Base-by-base conservation (phyloP, 139 green algal species). In the Micromonas commoda region DNA sequence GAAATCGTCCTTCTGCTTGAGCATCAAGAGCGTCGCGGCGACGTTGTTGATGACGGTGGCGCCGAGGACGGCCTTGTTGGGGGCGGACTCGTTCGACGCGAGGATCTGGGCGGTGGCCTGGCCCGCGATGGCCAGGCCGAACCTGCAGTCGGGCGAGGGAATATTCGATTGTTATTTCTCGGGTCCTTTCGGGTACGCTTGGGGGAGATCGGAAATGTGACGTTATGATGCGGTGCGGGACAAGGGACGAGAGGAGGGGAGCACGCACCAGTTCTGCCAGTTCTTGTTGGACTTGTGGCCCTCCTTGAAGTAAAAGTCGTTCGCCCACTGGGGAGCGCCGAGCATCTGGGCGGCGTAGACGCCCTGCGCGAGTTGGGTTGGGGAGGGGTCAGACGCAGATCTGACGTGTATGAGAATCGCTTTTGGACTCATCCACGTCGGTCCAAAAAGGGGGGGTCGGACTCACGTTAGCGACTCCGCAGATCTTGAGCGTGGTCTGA, bases 301-400 rank as follows among this genome's bases (percentile, higher is more conserved):
- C 1, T 28, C 31, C 63, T 70, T 70, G 63, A 37, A 70, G 5
- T 70, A 70, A 26, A 34, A 70, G 31, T 32, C 24, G 63, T 70
- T 70, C 6, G 63, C 63, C 3, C 2, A 70, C 20, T 70, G n/a
- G 28, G 63, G 63, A 26, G 63, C 63, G 63, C 20, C 28, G 63
- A 70, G 63, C 63, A 70, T 70, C 31, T 70, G 63, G n/a, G 63
- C 63, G 63, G n/a, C 24, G 63, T 70, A 70, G 21, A 23, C 31
- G 63, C 21, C 24, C 63, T 70, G 5, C 24, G 24, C n/a, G n/a
- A n/a, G n/a, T n/a, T n/a, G 61, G 13, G 24, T 68, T 68, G 26
- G 28, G 13, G 26, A 68, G 45, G 45, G 9, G 45, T 9, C 9
- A 9, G 45, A 57, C 9, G 45, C 16, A 57, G 45, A 16, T 57